Conservation (phyloP, 1,139 yeast species). For the Lodderomyces metapsilosis region DNA sequence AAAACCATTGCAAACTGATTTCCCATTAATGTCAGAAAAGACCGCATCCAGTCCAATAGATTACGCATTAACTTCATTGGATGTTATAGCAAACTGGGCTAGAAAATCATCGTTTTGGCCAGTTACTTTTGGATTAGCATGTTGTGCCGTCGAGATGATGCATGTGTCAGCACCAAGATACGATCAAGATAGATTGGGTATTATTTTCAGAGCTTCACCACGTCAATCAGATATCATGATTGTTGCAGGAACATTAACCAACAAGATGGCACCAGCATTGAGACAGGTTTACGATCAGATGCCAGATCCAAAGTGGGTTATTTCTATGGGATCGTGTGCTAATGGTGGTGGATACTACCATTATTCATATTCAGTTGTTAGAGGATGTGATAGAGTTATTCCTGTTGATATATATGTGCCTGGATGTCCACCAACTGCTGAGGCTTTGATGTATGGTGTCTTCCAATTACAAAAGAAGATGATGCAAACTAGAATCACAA, state of each 20-base stretch:
- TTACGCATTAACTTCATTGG: slow-evolving; percentile 82
- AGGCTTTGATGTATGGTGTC: slow-evolving; percentile 88
- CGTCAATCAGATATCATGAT: slow-evolving; percentile 93
- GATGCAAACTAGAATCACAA: slow-evolving; percentile 76
- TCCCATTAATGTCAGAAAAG: slow-evolving; percentile 47
- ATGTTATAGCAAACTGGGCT: slow-evolving; percentile 87
- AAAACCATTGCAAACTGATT: slow-evolving; percentile 39
- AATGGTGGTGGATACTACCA: slow-evolving; percentile 95
- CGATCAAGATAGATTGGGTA: slow-evolving; percentile 91
- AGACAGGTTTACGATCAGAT: slow-evolving; percentile 93
- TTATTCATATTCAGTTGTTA: slow-evolving; percentile 82
- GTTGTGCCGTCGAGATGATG: slow-evolving; percentile 97
- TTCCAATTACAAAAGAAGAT: slow-evolving; percentile 88
- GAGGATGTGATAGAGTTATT: slow-evolving; percentile 86
- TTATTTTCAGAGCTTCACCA: slow-evolving; percentile 92
- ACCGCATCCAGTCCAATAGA: slow-evolving; percentile 58
- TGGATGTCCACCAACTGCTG: slow-evolving; percentile 91
- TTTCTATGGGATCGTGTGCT: slow-evolving; percentile 94
- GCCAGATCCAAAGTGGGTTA: slow-evolving; percentile 91
- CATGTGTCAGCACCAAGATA: slow-evolving; percentile 90
- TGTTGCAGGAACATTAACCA: slow-evolving; percentile 89
- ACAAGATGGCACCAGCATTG: slow-evolving; percentile 91
- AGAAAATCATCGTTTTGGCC: slow-evolving; percentile 94
- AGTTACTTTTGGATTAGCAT: slow-evolving; percentile 86
- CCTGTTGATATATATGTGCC: slow-evolving; percentile 93